phyloP scores from a whole-genome alignment of 2,329 filamentous ascomycete genomes.

The Colletotrichum theobromicola region DNA sequence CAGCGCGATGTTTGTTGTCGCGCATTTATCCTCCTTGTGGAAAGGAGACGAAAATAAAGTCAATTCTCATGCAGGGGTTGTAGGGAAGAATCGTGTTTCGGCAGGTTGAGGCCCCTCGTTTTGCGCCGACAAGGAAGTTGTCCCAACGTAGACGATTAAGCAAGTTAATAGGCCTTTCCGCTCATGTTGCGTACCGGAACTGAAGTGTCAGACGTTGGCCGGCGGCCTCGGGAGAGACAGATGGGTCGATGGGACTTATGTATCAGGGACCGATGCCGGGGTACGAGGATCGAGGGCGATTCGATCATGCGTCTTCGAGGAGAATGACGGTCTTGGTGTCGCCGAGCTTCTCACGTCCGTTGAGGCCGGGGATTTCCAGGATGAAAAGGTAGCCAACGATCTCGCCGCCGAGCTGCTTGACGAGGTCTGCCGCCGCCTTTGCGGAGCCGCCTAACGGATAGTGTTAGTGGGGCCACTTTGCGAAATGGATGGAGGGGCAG shows the following conservation, averaged over 20 bases:
- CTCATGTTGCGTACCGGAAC: not conserved
- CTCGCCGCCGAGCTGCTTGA: slow-evolving; percentile 84
- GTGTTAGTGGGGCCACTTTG: not conserved
- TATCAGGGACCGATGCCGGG: not conserved
- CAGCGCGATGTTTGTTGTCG: not conserved
- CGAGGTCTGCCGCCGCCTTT: slow-evolving; percentile 83
- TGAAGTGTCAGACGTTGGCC: not conserved
- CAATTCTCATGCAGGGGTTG: not conserved
- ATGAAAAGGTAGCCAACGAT: slow-evolving; percentile 93
- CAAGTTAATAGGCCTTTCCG: not conserved
- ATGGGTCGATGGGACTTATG: not conserved
- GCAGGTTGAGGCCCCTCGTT: not conserved
- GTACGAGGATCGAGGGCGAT: not conserved
- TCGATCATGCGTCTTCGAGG: slow-evolving; percentile 60
- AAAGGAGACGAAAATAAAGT: not conserved
- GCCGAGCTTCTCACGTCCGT: slow-evolving; percentile 88
- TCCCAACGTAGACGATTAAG: not conserved
- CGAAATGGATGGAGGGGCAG: slow-evolving; percentile 21
- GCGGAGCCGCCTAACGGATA: slow-evolving; percentile 79
- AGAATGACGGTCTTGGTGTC: slow-evolving; percentile 81
- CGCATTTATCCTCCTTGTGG: not conserved
- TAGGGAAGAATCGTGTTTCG: not conserved
- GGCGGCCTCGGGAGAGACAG: not conserved
- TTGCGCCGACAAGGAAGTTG: not conserved
- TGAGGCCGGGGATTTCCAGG: slow-evolving; percentile 91